phyloP scores from a whole-genome alignment of 768 basidiomycete genomes.

The Gloeostereum incarnatum region DNA sequence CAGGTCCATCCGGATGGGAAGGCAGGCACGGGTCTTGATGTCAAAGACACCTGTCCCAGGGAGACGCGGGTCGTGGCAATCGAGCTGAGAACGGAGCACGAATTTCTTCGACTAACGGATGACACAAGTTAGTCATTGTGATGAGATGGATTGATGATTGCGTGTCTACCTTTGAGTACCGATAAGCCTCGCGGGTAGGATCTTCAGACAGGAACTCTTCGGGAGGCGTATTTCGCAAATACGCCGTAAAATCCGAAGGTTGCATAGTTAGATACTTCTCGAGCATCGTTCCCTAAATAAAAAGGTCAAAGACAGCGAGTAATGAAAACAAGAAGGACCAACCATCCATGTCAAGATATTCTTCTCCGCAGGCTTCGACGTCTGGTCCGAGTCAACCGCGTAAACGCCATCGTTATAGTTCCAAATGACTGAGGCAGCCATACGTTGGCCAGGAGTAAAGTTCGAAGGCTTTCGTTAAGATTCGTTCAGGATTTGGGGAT shows the following conservation, averaged over 20 bases:
- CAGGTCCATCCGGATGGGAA: conserved; percentile 77
- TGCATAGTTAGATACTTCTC: conserved; percentile 80
- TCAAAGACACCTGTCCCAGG: conserved; percentile 93
- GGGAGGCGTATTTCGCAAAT: conserved; percentile 31
- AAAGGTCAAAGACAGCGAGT: conserved; percentile 10
- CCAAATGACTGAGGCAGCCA: conserved; percentile 65
- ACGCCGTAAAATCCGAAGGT: conserved; percentile 49
- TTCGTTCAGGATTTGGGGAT: not conserved
- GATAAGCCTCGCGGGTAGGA: conserved; percentile 62
- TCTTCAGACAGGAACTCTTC: conserved; percentile 19
- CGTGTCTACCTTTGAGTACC: conserved; percentile 77
- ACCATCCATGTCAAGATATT: conserved; percentile 77
- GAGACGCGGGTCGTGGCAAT: conserved; percentile 71
- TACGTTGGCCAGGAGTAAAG: conserved; percentile 74
- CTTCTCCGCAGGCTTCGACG: conserved; percentile 34
- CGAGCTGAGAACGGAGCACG: conserved; percentile 92
- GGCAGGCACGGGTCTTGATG: conserved; percentile 87
- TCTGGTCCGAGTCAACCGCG: conserved; percentile 48
- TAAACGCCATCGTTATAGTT: conserved; percentile 60
- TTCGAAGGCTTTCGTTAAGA: conserved; percentile 30
- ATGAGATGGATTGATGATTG: not conserved
- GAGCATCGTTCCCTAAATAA: conserved; percentile 67
- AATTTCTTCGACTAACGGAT: conserved; percentile 42
- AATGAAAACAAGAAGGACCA: conserved; percentile 10
- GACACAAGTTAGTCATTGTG: not conserved